Conservation (phyloP, 169 alveolate species). For the Blepharisma undulans region DNA sequence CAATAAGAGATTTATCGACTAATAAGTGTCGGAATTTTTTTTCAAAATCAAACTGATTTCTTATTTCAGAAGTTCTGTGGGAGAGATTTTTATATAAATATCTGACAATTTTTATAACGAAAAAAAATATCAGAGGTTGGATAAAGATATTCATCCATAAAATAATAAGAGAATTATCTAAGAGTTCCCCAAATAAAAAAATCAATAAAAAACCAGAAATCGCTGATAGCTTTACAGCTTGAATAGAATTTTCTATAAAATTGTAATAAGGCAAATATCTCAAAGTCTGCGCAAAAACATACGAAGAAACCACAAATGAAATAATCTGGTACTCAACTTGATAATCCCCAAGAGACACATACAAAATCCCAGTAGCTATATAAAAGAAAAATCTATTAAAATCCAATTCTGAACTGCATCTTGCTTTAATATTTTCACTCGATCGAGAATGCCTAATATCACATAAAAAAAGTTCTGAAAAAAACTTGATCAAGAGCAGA, state of each 20-base stretch:
- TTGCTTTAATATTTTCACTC: neutral
- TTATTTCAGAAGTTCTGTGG: neutral
- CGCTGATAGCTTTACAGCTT: neutral
- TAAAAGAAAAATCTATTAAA: neutral
- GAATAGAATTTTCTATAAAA: neutral
- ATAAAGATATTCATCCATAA: neutral
- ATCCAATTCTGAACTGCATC: neutral
- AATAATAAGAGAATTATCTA: neutral
- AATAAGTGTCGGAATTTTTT: neutral
- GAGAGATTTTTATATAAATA: neutral
- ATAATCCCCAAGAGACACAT: neutral
- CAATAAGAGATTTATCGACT: neutral
- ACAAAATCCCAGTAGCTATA: neutral
- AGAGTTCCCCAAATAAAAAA: neutral
- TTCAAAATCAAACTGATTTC: neutral
- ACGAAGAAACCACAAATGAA: neutral
- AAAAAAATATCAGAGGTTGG: neutral
- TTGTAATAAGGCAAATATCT: neutral
- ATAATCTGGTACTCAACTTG: neutral
- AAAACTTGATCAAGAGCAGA: neutral
- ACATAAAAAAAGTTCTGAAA: neutral
- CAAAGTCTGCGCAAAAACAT: neutral
- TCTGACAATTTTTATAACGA: neutral
- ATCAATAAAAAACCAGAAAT: neutral
- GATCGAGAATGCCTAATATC: neutral